Percentiles rank a stretch among this genome's conserved stretches.
phyloP scores from a whole-genome alignment of 2,329 filamentous ascomycete species.

The Botrytis elliptica region DNA sequence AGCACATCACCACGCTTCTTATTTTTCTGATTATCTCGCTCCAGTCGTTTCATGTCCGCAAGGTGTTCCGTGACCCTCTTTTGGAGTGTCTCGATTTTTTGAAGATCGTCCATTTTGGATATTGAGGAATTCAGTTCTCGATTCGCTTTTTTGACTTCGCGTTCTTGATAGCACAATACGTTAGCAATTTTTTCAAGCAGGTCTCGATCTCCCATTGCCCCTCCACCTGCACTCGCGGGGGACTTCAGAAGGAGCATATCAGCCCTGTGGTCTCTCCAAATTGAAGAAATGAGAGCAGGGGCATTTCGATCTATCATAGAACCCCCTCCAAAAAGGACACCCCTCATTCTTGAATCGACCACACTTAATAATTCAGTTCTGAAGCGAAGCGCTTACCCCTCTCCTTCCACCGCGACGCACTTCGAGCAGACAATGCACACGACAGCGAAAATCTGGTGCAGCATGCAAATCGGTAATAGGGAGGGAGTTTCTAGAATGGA shows the following conservation, averaged over 20 bases:
- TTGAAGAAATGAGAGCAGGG: neutral
- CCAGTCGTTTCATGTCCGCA: slow-evolving; percentile 91
- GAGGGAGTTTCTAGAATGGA: slow-evolving; percentile 26
- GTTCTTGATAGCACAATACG: slow-evolving; percentile 57
- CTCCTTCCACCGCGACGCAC: slow-evolving; percentile 15
- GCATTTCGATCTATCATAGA: neutral
- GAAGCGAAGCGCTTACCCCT: slow-evolving; percentile 21
- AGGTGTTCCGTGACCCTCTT: slow-evolving; percentile 89
- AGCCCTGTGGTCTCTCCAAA: neutral
- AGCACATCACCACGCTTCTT: slow-evolving; percentile 93
- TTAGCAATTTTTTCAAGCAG: slow-evolving; percentile 23
- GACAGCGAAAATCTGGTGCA: slow-evolving; percentile 1
- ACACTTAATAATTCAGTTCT: slow-evolving; percentile 11
- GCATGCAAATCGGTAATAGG: slow-evolving; percentile 4
- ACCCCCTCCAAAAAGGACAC: neutral
- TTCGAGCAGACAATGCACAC: neutral
- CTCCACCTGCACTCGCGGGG: slow-evolving; percentile 33
- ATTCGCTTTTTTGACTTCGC: slow-evolving; percentile 91
- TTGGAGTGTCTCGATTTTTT: slow-evolving; percentile 86
- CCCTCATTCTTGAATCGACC: neutral
- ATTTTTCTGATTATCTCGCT: slow-evolving; percentile 91
- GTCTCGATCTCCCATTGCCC: slow-evolving; percentile 25
- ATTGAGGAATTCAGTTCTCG: slow-evolving; percentile 85
- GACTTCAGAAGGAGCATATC: neutral
- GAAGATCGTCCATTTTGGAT: slow-evolving; percentile 87